Evolutionary conservation across 129 eudicot species (phyloP).

Genomic region (Lactuca sativa): DNA sequence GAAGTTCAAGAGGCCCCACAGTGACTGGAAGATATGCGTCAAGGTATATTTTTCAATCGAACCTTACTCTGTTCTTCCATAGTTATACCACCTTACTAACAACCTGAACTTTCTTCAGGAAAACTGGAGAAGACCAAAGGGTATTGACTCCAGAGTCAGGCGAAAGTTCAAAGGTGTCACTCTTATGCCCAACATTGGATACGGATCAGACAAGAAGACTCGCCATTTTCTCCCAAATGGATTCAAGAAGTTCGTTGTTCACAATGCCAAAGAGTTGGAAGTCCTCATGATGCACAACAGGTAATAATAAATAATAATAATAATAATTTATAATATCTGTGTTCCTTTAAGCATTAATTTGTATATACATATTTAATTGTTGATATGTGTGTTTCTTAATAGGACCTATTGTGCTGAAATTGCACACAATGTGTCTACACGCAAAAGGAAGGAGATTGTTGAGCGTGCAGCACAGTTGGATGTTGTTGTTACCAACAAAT

Average conservation of each 20-base stretch:
- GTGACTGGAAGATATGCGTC: constrained; percentile 64
- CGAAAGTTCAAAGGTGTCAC: constrained; percentile 73
- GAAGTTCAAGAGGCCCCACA: constrained; percentile 87
- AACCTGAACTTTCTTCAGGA: constrained; percentile 17
- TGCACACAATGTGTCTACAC: constrained; percentile 74
- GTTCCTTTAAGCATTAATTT: too few species aligned
- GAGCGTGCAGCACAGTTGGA: constrained; percentile 93
- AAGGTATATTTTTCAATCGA: constrained; percentile 42
- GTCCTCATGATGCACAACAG: constrained; percentile 93
- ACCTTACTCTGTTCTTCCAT: background rate
- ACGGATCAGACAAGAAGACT: constrained; percentile 76
- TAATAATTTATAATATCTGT: too few species aligned
- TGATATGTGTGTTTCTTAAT: background rate
- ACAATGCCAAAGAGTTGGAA: constrained; percentile 70
- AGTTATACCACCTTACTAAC: too few species aligned
- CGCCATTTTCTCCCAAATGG: constrained; percentile 77
- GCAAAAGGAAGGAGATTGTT: constrained; percentile 77
- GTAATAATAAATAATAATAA: constrained; percentile 15
- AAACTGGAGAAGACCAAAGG: constrained; percentile 84
- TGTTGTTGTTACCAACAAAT: constrained; percentile 80
- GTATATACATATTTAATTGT: background rate
- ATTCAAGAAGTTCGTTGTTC: constrained; percentile 83
- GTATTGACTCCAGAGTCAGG: constrained; percentile 78
- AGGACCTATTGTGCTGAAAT: constrained; percentile 90
- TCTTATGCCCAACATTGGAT: constrained; percentile 78